These are phyloP conservation scores for Zygosaccharomyces sapae DNA, from an alignment of 1,139 yeast species.

Conservation along the genomic window DNA sequence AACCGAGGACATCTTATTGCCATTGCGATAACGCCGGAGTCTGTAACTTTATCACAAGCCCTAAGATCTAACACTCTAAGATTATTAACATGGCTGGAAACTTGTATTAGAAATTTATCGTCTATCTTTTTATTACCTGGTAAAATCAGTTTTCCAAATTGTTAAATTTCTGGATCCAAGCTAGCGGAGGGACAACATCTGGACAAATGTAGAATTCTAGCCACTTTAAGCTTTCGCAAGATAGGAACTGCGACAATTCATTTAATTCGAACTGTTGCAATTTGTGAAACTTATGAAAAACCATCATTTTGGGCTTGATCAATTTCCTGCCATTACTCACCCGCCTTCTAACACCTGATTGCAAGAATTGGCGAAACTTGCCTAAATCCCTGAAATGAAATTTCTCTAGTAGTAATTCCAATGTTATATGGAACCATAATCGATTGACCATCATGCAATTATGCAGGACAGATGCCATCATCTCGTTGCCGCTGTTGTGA, in stretches of 20 bases:
- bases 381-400: slow-evolving; percentile 51
- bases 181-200: slow-evolving; percentile 51
- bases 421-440: slow-evolving; percentile 57
- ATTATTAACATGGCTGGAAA: slow-evolving; percentile 55
- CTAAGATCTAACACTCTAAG: slow-evolving; percentile 68
- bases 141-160: slow-evolving; percentile 54
- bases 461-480: slow-evolving; percentile 23
- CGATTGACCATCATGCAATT: slow-evolving; percentile 66
- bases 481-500: slow-evolving; percentile 9
- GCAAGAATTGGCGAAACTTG: slow-evolving; percentile 47
- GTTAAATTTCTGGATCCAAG: slow-evolving; percentile 41
- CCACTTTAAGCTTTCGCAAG: slow-evolving; percentile 53
- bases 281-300: slow-evolving; percentile 47
- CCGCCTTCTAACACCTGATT: background rate
- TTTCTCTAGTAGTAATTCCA: slow-evolving; percentile 51
- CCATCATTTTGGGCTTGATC: slow-evolving; percentile 42
- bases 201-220: slow-evolving; percentile 86
- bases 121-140: slow-evolving; percentile 71
- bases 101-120: slow-evolving; percentile 52
- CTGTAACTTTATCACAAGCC: slow-evolving; percentile 78
- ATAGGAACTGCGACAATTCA: slow-evolving; percentile 37
- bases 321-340: slow-evolving; percentile 6
- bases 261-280: slow-evolving; percentile 46
- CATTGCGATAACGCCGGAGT: slow-evolving; percentile 64
- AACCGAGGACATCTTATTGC: slow-evolving; percentile 58